A percentile compares a stretch with the other conserved stretches of the same genome.
These are phyloP conservation scores for Herpetospermum pedunculosum DNA, from an alignment of 306 rosid species.

Conservation along the genomic window DNA sequence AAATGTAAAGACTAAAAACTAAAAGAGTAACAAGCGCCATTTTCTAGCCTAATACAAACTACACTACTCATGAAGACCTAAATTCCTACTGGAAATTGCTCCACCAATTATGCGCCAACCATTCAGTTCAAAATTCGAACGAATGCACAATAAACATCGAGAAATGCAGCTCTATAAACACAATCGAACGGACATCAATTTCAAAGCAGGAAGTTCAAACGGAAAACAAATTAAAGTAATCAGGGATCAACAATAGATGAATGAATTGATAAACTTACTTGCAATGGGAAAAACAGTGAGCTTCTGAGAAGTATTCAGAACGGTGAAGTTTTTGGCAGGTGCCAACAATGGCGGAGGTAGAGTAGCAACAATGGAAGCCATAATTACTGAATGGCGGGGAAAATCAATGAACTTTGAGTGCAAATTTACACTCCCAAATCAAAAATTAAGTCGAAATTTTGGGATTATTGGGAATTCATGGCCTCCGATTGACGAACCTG, in stretches of 20 bases:
- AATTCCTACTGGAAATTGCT: not conserved
- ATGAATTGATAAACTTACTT: slow-evolving; percentile 10
- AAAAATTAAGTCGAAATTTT: not conserved
- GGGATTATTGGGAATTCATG: not conserved
- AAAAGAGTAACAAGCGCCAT: not conserved
- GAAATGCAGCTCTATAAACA: not conserved
- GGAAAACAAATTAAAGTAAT: not conserved
- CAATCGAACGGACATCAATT: not conserved
- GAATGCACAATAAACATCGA: not conserved
- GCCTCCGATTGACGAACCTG: not conserved
- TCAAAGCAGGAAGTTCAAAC: not conserved
- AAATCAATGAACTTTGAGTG: not conserved
- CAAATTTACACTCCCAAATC: not conserved
- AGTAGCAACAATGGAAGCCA: slow-evolving; percentile 59
- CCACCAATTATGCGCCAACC: too few species aligned
- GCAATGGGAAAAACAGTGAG: slow-evolving; percentile 21
- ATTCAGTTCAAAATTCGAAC: not conserved
- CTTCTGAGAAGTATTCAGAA: slow-evolving; percentile 18
- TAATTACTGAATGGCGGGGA: slow-evolving; percentile 2
- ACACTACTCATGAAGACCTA: not conserved
- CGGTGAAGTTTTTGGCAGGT: slow-evolving; percentile 22
- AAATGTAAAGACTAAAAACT: too few species aligned
- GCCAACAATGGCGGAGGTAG: slow-evolving; percentile 47
- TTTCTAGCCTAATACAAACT: not conserved
- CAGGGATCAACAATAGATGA: not conserved